These are phyloP conservation scores for Phytopythium sindhum DNA, from an alignment of 352 stramenopile species.

Conservation along the genomic window DNA sequence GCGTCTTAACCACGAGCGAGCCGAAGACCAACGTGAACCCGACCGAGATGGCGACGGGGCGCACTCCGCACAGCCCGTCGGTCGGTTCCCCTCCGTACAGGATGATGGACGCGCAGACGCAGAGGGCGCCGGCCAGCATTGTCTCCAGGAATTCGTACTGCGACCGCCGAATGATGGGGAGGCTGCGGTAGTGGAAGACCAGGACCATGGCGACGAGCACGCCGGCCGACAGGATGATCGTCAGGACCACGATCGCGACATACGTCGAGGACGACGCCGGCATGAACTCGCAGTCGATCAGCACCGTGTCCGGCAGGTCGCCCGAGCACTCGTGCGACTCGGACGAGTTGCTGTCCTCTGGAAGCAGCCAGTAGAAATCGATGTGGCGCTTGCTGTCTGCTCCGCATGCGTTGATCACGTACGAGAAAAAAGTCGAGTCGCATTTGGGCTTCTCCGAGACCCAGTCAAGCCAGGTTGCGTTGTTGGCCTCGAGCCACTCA, in stretches of 20 bases:
- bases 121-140: conserved; percentile 45
- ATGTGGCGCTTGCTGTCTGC: conserved; percentile 7
- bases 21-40: conserved; percentile 56
- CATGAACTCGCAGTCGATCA: conserved; percentile 26
- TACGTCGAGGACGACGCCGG: conserved; percentile 13
- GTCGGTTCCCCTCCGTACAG: conserved; percentile 44
- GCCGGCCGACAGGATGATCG: conserved; percentile 12
- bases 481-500: conserved; percentile 23
- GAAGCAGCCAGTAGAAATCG: conserved; percentile 26
- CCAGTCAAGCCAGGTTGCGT: conserved; percentile 23
- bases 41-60: conserved; percentile 29
- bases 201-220: conserved; percentile 14
- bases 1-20: conserved; percentile 42
- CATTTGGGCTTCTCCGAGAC: conserved; percentile 16
- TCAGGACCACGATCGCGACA: conserved; percentile 9
- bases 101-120: conserved; percentile 36
- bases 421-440: conserved; percentile 30
- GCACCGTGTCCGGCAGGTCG: conserved; percentile 9
- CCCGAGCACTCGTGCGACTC: conserved; percentile 22
- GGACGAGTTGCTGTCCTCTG: conserved; percentile 7
- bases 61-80: conserved; percentile 24
- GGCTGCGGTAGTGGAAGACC: conserved; percentile 27
- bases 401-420: conserved; percentile 21
- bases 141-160: conserved; percentile 61
- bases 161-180: conserved; percentile 35